A percentile compares a stretch with the other conserved stretches of the same genome.
These are phyloP conservation scores for Inga laurina DNA, from an alignment of 306 rosid species.

Conservation along the genomic window DNA sequence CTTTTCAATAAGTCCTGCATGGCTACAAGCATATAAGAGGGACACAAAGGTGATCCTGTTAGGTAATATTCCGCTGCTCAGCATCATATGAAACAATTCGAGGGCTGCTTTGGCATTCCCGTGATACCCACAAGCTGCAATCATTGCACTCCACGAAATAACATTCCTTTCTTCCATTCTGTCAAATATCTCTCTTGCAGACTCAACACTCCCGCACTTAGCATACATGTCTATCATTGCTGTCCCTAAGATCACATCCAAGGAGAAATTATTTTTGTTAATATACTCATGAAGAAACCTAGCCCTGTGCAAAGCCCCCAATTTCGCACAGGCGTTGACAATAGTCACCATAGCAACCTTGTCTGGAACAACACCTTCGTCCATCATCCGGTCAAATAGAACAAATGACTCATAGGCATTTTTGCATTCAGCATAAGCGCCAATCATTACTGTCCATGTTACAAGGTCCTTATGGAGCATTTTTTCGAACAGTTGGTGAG, in stretches of 20 bases:
- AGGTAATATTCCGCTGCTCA: constrained; percentile 51
- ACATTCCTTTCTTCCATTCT: constrained; percentile 69
- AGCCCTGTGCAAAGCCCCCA: constrained; percentile 77
- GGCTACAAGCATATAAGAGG: constrained; percentile 84
- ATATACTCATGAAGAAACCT: constrained; percentile 56
- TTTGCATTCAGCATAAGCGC: constrained; percentile 53
- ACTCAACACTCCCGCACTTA: constrained; percentile 68
- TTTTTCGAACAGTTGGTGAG: constrained; percentile 53
- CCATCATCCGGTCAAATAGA: constrained; percentile 74
- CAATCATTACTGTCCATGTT: constrained; percentile 80
- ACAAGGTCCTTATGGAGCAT: constrained; percentile 63
- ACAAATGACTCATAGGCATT: constrained; percentile 59
- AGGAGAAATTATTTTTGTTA: constrained; percentile 40
- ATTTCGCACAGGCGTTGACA: constrained; percentile 74
- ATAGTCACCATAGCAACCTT: constrained; percentile 68
- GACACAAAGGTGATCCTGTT: constrained; percentile 69
- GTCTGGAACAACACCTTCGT: constrained; percentile 65
- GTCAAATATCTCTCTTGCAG: constrained; percentile 64
- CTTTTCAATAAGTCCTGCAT: constrained; percentile 66
- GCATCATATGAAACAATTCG: constrained; percentile 61
- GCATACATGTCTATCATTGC: constrained; percentile 82
- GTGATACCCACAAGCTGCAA: constrained; percentile 76
- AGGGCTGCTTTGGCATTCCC: constrained; percentile 70
- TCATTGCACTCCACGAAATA: constrained; percentile 85
- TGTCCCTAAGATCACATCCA: constrained; percentile 72